These are phyloP conservation scores for Cadophora gregata DNA, from an alignment of 2,329 filamentous ascomycete species.

Conservation along the genomic window DNA sequence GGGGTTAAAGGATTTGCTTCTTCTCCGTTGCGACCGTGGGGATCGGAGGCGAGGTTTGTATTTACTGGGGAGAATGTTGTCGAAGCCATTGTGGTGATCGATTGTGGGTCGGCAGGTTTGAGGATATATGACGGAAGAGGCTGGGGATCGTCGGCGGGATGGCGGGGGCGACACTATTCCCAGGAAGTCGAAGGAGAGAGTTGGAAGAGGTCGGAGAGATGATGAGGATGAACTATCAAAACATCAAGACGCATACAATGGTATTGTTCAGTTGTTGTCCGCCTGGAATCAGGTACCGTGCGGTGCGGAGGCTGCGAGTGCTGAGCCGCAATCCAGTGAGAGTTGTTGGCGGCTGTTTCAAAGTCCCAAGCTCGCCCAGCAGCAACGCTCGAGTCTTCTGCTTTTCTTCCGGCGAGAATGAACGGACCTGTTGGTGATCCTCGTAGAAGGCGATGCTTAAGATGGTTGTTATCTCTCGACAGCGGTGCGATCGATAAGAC, in stretches of 20 bases:
- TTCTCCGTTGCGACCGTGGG: slow-evolving; percentile 48
- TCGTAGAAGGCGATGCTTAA: slow-evolving; percentile 15
- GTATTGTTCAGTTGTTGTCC: slow-evolving; percentile 16
- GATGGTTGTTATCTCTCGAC: slow-evolving; percentile 25
- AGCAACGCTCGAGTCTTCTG: slow-evolving; percentile 20
- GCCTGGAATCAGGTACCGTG: slow-evolving; percentile 31
- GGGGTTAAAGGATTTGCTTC: slow-evolving; percentile 62
- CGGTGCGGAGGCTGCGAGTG: slow-evolving; percentile 19
- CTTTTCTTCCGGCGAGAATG: slow-evolving; percentile 5
- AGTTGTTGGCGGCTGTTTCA: slow-evolving; percentile 19
- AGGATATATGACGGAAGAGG: slow-evolving; percentile 37
- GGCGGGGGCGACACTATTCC: slow-evolving; percentile 26
- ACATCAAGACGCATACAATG: not conserved
- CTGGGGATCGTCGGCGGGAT: slow-evolving; percentile 32
- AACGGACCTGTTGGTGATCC: slow-evolving; percentile 12
- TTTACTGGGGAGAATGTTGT: slow-evolving; percentile 67
- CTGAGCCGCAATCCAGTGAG: slow-evolving; percentile 30
- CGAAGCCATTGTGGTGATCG: slow-evolving; percentile 56
- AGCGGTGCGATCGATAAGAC: slow-evolving; percentile 36
- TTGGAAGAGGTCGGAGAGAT: slow-evolving; percentile 32
- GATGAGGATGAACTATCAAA: slow-evolving; percentile 24
- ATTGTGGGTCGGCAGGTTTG: slow-evolving; percentile 19
- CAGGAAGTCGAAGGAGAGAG: slow-evolving; percentile 25
- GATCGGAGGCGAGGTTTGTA: slow-evolving; percentile 54
- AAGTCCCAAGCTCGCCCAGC: slow-evolving; percentile 32